phyloP scores from a whole-genome alignment of 306 rosid species.

The Erythrophleum fordii region DNA sequence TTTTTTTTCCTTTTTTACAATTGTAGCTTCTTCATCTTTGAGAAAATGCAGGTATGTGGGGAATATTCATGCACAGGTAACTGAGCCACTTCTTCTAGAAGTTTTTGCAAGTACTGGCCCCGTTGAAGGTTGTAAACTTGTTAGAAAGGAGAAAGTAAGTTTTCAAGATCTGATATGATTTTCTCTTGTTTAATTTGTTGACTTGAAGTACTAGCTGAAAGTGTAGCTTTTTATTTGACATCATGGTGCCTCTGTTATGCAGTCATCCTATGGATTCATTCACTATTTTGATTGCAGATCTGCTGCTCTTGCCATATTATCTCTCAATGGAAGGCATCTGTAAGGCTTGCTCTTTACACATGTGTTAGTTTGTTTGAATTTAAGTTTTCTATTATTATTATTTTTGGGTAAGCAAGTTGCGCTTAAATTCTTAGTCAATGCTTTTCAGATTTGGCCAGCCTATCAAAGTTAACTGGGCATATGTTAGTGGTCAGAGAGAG shows the following conservation, averaged over 20 bases:
- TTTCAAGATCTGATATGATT: not conserved
- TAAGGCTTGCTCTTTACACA: conserved; percentile 43
- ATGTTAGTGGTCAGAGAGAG: conserved; percentile 98
- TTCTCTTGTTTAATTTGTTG: conserved; percentile 26
- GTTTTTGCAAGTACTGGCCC: conserved; percentile 90
- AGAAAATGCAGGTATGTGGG: conserved; percentile 93
- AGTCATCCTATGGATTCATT: conserved; percentile 98
- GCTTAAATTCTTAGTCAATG: conserved; percentile 37
- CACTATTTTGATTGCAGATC: conserved; percentile 97
- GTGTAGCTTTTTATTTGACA: conserved; percentile 22
- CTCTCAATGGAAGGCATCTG: conserved; percentile 98
- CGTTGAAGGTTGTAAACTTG: conserved; percentile 91
- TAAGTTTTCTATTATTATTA: not conserved
- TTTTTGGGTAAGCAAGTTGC: not conserved
- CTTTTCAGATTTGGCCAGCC: conserved; percentile 94
- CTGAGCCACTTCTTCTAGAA: conserved; percentile 97
- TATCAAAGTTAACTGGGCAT: conserved; percentile 98
- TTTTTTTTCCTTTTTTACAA: conserved; percentile 45
- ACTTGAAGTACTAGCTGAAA: conserved; percentile 26
- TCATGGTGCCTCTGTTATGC: conserved; percentile 46
- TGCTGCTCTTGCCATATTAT: conserved; percentile 87
- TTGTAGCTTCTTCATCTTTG: conserved; percentile 58
- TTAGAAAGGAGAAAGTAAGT: conserved; percentile 90
- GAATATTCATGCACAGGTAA: conserved; percentile 90
- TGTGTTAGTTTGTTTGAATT: conserved; percentile 25